Evolutionary conservation across 805 yeast genomes (phyloP).

Genomic region (Sugiyamaella smithiae): DNA sequence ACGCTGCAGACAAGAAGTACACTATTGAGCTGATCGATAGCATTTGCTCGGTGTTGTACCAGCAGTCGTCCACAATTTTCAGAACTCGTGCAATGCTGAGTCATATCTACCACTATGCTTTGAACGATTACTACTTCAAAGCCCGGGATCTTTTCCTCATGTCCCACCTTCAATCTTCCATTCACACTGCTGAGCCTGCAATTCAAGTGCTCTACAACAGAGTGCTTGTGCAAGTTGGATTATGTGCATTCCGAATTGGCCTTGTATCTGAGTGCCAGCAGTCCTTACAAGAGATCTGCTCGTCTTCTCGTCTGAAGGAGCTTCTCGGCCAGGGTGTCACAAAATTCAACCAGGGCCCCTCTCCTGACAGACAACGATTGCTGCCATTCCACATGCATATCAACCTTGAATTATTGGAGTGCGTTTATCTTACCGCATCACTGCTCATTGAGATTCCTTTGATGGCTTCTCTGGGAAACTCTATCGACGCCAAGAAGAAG

Average conservation of each 20-base stretch:
- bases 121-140: conserved; percentile 74
- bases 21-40: conserved; percentile 59
- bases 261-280: conserved; percentile 83
- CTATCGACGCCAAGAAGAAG: conserved; percentile 57
- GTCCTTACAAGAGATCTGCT: conserved; percentile 80
- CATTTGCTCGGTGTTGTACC: conserved; percentile 61
- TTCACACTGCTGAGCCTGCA: conserved; percentile 79
- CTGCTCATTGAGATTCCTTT: conserved; percentile 88
- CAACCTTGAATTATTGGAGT: conserved; percentile 89
- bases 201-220: conserved; percentile 93
- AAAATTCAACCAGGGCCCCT: conserved; percentile 51
- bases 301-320: conserved; percentile 83
- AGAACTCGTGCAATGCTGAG: conserved; percentile 81
- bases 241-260: conserved; percentile 91
- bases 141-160: conserved; percentile 86
- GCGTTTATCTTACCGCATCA: conserved; percentile 87
- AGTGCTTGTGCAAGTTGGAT: conserved; percentile 91
- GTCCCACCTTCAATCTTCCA: conserved; percentile 80
- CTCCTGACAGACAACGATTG: conserved; percentile 66
- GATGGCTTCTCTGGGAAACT: conserved; percentile 66
- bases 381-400: conserved; percentile 98
- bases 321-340: conserved; percentile 88
- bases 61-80: conserved; percentile 64
- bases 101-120: conserved; percentile 87
- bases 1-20: conserved; percentile 35